Evolutionary conservation across 2,329 filamentous ascomycete genomes (phyloP).

Genomic region (Trichoderma atroviride): DNA sequence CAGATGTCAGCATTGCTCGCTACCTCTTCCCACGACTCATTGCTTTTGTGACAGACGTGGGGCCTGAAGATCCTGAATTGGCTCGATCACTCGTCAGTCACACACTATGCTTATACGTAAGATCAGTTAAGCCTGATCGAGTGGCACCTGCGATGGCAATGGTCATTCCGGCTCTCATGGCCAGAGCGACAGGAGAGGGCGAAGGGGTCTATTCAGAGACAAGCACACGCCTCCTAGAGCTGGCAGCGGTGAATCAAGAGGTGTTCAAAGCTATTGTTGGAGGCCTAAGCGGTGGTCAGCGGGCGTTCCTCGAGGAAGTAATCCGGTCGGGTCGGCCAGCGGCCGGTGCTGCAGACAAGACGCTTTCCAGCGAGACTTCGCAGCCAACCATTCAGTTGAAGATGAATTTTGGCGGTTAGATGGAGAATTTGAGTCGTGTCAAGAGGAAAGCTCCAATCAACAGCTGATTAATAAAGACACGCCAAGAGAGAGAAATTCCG

Average conservation of each 20-base stretch:
- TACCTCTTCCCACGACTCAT: constrained; percentile 76
- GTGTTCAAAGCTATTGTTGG: constrained; percentile 76
- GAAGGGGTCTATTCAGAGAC: constrained; percentile 69
- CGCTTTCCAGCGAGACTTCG: constrained; percentile 47
- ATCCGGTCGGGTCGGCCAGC: constrained; percentile 65
- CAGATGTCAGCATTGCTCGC: constrained; percentile 73
- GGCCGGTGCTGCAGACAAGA: constrained; percentile 45
- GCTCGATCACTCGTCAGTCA: constrained; percentile 72
- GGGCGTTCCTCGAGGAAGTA: constrained; percentile 77
- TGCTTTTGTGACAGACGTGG: constrained; percentile 69
- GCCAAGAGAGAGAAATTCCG: not conserved
- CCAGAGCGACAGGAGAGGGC: constrained; percentile 68
- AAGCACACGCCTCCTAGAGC: constrained; percentile 73
- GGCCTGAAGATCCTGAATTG: constrained; percentile 77
- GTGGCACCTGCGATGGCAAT: constrained; percentile 69
- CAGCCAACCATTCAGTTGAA: constrained; percentile 89
- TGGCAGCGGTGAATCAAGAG: constrained; percentile 73
- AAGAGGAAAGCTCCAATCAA: not conserved
- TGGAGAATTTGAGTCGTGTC: not conserved
- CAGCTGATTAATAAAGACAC: not conserved
- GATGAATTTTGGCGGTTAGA: constrained; percentile 77
- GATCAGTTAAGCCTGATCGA: constrained; percentile 48
- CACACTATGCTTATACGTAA: constrained; percentile 73
- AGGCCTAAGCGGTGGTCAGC: constrained; percentile 70
- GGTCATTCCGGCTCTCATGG: constrained; percentile 75